These are phyloP conservation scores for Mortierella sp. DNA, from an alignment of 371 early-diverging fungal species.

Conservation along the genomic window DNA sequence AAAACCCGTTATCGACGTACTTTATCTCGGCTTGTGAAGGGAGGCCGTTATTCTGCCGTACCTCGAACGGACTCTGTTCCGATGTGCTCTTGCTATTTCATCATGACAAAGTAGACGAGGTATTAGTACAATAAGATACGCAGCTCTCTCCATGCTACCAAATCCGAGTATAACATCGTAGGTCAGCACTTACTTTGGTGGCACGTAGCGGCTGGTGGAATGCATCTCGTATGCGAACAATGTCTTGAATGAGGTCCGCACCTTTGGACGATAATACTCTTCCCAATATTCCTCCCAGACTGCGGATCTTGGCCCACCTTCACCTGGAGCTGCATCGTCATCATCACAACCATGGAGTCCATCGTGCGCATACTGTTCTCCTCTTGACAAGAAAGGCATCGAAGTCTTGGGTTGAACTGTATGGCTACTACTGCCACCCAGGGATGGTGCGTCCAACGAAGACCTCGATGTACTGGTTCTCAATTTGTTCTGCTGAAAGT, in stretches of 20 bases:
- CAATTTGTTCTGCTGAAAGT: slow-evolving; percentile 11
- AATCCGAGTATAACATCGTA: too few relatives aligned
- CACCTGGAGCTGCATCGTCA: too few relatives aligned
- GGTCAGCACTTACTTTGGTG: slow-evolving; percentile 44
- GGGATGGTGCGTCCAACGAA: slow-evolving; percentile 11
- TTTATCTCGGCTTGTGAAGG: slow-evolving; percentile 42
- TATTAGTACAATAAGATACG: too few relatives aligned
- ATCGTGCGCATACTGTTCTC: slow-evolving; percentile 20
- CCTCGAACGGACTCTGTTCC: slow-evolving; percentile 49
- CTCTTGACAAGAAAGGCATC: too few relatives aligned
- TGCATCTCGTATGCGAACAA: slow-evolving; percentile 90
- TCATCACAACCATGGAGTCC: slow-evolving; percentile 25
- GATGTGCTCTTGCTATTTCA: slow-evolving; percentile 28
- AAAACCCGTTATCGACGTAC: slow-evolving; percentile 8
- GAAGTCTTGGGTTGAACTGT: slow-evolving; percentile 1
- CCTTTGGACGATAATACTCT: slow-evolving; percentile 81
- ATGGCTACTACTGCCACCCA: not conserved
- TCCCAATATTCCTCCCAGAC: slow-evolving; percentile 71
- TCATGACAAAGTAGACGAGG: not conserved
- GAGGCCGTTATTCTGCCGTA: slow-evolving; percentile 29
- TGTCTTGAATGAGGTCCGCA: slow-evolving; percentile 77
- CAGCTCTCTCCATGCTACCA: too few relatives aligned
- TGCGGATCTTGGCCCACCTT: not conserved
- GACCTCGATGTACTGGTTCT: slow-evolving; percentile 22
- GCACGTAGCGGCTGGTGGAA: slow-evolving; percentile 74